phyloP scores from a whole-genome alignment of 805 yeast genomes.

The Lachancea meyersii region DNA sequence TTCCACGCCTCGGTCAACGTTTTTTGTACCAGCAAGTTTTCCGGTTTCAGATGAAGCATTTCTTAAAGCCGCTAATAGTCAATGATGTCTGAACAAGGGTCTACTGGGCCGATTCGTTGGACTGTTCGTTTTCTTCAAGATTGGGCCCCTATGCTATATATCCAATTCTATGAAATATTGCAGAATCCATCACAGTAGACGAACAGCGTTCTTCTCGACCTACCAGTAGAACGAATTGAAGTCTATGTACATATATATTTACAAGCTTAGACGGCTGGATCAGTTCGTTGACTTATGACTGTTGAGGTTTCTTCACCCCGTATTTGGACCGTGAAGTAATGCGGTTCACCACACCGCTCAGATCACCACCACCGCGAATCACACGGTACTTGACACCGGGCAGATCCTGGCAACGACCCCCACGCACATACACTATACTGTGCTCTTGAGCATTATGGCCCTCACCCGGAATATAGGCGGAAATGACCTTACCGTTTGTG shows the following conservation, averaged over 20 bases:
- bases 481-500: slow-evolving; percentile 79
- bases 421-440: slow-evolving; percentile 90
- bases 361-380: slow-evolving; percentile 88
- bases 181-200: too few relatives aligned
- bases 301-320: slow-evolving; percentile 81
- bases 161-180: not conserved
- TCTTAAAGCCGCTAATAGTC: not conserved
- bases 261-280: not conserved
- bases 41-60: slow-evolving; percentile 86
- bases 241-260: not conserved
- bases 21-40: slow-evolving; percentile 75
- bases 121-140: too few relatives aligned
- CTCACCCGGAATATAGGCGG: slow-evolving; percentile 96
- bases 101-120: too few relatives aligned
- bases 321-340: slow-evolving; percentile 84
- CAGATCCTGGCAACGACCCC: slow-evolving; percentile 97
- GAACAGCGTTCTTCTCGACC: too few relatives aligned
- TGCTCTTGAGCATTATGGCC: slow-evolving; percentile 99
- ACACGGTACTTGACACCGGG: slow-evolving; percentile 97
- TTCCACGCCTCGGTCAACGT: slow-evolving; percentile 59
- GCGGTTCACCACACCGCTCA: slow-evolving; percentile 92
- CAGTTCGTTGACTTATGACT: slow-evolving; percentile 21
- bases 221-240: not conserved
- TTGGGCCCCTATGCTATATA: too few relatives aligned
- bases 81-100: too few relatives aligned